Percentiles rank a stretch among this genome's conserved stretches.
phyloP scores from a whole-genome alignment of 768 basidiomycete genomes.

The Lentinula sp. region DNA sequence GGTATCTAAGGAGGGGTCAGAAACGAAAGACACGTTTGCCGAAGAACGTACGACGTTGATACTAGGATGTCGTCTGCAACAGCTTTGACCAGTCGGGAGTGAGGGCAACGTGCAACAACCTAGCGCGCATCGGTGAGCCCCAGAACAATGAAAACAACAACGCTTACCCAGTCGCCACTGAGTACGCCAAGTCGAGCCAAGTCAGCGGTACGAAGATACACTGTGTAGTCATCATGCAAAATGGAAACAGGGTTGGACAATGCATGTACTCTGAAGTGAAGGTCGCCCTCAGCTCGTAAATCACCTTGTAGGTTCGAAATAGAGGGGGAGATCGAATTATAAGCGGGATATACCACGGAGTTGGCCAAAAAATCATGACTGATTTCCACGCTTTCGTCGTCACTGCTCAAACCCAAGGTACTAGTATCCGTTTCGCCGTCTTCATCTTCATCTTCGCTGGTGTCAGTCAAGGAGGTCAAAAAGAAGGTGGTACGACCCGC shows the following conservation, averaged over 20 bases:
- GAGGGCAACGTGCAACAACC: slow-evolving; percentile 43
- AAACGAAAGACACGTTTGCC: background rate
- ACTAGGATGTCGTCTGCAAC: slow-evolving; percentile 43
- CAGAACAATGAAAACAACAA: background rate
- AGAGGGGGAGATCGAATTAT: slow-evolving; percentile 14
- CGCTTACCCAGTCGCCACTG: slow-evolving; percentile 72
- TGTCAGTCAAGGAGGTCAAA: slow-evolving; percentile 23
- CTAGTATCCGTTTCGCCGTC: background rate
- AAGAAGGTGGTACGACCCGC: slow-evolving; percentile 48
- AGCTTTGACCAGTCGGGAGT: slow-evolving; percentile 52
- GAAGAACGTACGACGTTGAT: slow-evolving; percentile 24
- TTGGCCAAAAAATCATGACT: slow-evolving; percentile 65
- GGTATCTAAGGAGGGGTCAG: slow-evolving; percentile 24
- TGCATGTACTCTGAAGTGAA: slow-evolving; percentile 9
- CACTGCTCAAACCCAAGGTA: slow-evolving; percentile 12
- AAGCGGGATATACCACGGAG: slow-evolving; percentile 29
- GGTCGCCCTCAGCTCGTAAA: slow-evolving; percentile 4
- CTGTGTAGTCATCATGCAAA: slow-evolving; percentile 42
- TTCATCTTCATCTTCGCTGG: slow-evolving; percentile 8
- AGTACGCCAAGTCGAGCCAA: slow-evolving; percentile 61
- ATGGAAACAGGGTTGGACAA: slow-evolving; percentile 21
- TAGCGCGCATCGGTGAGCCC: slow-evolving; percentile 19
- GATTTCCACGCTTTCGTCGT: slow-evolving; percentile 55
- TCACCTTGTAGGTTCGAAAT: slow-evolving; percentile 5
- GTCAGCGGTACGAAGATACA: slow-evolving; percentile 61